Percentiles rank a stretch among this genome's conserved stretches.
These are phyloP conservation scores for Flaveria floridana DNA, from an alignment of 140 eudicot species.

Conservation along the genomic window DNA sequence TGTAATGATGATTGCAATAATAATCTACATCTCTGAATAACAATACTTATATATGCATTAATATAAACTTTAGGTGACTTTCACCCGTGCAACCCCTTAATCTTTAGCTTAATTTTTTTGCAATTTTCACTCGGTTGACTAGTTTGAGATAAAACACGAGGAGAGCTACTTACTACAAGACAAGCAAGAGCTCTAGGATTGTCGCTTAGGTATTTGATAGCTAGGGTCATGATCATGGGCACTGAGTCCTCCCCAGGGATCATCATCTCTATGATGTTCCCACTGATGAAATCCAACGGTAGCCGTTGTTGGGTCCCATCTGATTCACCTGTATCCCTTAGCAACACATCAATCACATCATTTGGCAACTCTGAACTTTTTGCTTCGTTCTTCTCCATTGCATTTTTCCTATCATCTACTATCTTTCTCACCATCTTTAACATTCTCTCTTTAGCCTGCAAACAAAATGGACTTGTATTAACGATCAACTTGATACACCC, in stretches of 20 bases:
- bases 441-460: conserved; percentile 80
- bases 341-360: conserved; percentile 69
- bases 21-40: not conserved
- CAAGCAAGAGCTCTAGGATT: conserved; percentile 63
- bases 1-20: not conserved
- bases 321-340: conserved; percentile 61
- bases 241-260: conserved; percentile 98
- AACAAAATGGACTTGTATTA: not conserved
- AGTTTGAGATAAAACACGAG: conserved; percentile 14
- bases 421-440: conserved; percentile 54
- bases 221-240: conserved; percentile 86
- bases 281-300: conserved; percentile 71
- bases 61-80: not conserved
- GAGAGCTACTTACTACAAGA: conserved; percentile 49
- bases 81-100: not conserved
- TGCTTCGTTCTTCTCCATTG: conserved; percentile 39
- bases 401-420: conserved; percentile 59
- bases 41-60: not conserved
- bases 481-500: conserved; percentile 16
- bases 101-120: not conserved
- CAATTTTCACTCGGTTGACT: not conserved
- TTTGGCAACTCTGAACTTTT: conserved; percentile 30
- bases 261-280: conserved; percentile 92
- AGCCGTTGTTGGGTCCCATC: conserved; percentile 45
- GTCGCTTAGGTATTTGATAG: conserved; percentile 74